These are phyloP conservation scores for Diaporthe sp. DNA, from an alignment of 2,329 filamentous ascomycete species.

Conservation along the genomic window DNA sequence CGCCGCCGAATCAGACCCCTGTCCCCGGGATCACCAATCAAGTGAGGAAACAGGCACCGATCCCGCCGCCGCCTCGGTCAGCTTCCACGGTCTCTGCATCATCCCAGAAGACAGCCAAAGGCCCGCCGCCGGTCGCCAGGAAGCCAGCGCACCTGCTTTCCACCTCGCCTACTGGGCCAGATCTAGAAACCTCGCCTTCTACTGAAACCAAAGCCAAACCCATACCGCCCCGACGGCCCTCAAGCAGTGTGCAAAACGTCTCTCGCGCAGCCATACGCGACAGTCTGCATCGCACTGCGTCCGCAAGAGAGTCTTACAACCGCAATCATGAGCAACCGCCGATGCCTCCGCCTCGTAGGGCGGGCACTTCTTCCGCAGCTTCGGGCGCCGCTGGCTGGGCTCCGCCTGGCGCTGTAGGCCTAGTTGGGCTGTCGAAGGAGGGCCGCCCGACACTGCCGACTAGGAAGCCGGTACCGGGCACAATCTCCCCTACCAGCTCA, in stretches of 20 bases:
- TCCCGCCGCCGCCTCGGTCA: slow-evolving; percentile 48
- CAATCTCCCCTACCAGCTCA: background rate
- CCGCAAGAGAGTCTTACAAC: slow-evolving; percentile 31
- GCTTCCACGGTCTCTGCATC: slow-evolving; percentile 53
- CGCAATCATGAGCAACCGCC: slow-evolving; percentile 36
- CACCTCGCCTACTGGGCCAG: slow-evolving; percentile 48
- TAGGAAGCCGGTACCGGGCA: slow-evolving; percentile 39
- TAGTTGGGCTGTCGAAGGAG: slow-evolving; percentile 40
- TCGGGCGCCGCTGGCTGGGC: slow-evolving; percentile 32
- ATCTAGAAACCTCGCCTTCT: slow-evolving; percentile 36
- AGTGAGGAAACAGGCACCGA: slow-evolving; percentile 46
- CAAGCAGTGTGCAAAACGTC: slow-evolving; percentile 29
- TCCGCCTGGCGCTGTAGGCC: slow-evolving; percentile 38
- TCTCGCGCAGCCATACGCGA: slow-evolving; percentile 32
- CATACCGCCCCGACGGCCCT: slow-evolving; percentile 48
- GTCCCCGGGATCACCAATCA: slow-evolving; percentile 41
- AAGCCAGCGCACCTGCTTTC: slow-evolving; percentile 70
- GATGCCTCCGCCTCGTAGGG: slow-evolving; percentile 40
- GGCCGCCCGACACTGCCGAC: slow-evolving; percentile 42
- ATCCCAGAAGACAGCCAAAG: slow-evolving; percentile 55
- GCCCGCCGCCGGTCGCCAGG: slow-evolving; percentile 68
- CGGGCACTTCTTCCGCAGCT: slow-evolving; percentile 31
- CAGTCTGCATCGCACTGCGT: slow-evolving; percentile 36
- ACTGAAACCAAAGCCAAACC: slow-evolving; percentile 43
- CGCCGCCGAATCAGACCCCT: slow-evolving; percentile 39